Evolutionary conservation across 768 basidiomycete genomes (phyloP).

Genomic region (Tulasnella sp.): DNA sequence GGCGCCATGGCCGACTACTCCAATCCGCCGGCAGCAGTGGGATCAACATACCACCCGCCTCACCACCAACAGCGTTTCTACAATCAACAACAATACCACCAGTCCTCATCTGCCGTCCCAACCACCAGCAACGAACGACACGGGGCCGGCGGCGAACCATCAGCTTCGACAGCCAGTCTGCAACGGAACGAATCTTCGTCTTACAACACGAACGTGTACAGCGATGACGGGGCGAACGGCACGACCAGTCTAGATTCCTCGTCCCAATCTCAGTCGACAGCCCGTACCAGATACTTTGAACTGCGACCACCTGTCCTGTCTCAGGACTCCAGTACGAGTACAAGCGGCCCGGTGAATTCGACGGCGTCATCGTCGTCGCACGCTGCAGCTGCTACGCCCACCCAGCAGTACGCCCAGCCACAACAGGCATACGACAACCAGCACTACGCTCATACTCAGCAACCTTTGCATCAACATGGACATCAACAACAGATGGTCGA

Average conservation of each 20-base stretch:
- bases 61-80: not conserved
- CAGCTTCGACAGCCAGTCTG: not conserved
- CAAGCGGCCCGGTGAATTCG: not conserved
- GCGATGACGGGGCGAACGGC: not conserved
- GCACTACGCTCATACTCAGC: not conserved
- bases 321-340: not conserved
- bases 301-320: not conserved
- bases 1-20: not conserved
- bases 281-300: not conserved
- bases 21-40: not conserved
- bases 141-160: not conserved
- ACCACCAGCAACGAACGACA: not conserved
- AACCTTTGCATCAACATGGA: not conserved
- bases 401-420: not conserved
- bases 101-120: not conserved
- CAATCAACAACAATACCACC: slow-evolving; percentile 11
- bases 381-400: not conserved
- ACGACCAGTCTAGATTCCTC: not conserved
- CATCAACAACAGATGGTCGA: not conserved
- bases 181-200: not conserved
- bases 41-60: not conserved
- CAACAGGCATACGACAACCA: not conserved
- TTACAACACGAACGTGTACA: not conserved
- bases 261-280: not conserved
- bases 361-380: not conserved